phyloP scores from a whole-genome alignment of 176 grass and related monocot genomes.

The Sorghum bicolor region Sorghum_bicolor_NCBIv3 NC_012870.2:12396501-12397000 shows the following conservation, averaged over 20 bases:
- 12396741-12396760: neutral
- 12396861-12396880: neutral
- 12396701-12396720: neutral
- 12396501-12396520: constrained; percentile 8
- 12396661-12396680: neutral
- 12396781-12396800: neutral
- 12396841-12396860: neutral
- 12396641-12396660: neutral
- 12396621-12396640: neutral
- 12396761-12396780: neutral
- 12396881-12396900: neutral
- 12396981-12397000: neutral
- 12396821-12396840: neutral
- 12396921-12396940: neutral
- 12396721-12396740: neutral
- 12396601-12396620: constrained; percentile 11
- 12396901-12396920: neutral
- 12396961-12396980: neutral
- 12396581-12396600: neutral
- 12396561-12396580: neutral
- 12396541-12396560: neutral
- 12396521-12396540: neutral
- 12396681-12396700: neutral
- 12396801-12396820: neutral
- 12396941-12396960: constrained; percentile 4